Evolutionary conservation across 2,329 filamentous ascomycete species (phyloP), one percentile per base, ranked within the genome.

Genomic region (Aureobasidium sp.): DNA sequence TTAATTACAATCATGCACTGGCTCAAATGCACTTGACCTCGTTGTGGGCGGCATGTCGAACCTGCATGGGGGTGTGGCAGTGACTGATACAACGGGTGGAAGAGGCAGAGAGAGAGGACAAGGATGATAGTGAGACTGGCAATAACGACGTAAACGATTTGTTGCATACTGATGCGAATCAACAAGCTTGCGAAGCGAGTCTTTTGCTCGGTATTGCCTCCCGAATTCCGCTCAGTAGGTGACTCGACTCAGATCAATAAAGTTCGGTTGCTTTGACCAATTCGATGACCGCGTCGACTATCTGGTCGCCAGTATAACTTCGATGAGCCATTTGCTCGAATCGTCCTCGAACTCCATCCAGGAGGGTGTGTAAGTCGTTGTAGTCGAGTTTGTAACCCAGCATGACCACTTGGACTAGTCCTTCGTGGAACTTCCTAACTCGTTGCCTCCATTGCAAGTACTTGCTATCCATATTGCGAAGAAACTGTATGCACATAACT

Each of bases 341-440:
- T 3, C 16, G 1, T 7, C 9, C 16, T 20, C 33, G 29, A 4
- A 61, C n/a, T 29, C 9, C 15, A 6, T 31, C n/a, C 45, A 61
- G 9, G 8, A 8, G 2, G 16, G n/a, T 20, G 20, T n/a, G 31
- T 8, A 60, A 15, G 13, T 48, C 31, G 20, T 2, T 13, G 25
- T 40, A 61, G 10, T 40, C 38, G 18, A 27, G 40, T 11, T 33
- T 29, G 23, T 61, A 61, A 10, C 58, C 31, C 23, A 50, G 16
- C 58, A 61, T 48, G 33, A 50, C 45, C 33, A 61, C 58, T 29
- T n/a, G 20, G 23, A 61, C 50, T 33, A 61, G 23, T 2, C 58
- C 31, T 20, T 27, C n/a, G 16, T 61, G 58, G 16, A 61, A 61
- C 16, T 38, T 61, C 9, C 27, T 40, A 7, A 50, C 45, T 29